phyloP scores from a whole-genome alignment of 495 filamentous ascomycete species.

The Penicillium daleae region DNA sequence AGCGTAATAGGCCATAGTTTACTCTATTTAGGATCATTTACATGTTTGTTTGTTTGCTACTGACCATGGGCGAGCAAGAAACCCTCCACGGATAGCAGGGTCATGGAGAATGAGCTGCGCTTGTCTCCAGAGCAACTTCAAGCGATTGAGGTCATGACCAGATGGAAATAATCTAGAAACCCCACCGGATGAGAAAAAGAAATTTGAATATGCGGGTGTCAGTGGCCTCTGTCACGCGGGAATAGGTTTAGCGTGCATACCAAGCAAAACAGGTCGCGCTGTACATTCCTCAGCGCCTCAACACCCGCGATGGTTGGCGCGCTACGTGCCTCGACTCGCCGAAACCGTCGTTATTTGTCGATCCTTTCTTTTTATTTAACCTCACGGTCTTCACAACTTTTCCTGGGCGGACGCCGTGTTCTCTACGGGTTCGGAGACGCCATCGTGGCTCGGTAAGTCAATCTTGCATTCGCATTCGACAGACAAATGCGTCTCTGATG shows the following conservation, averaged over 20 bases:
- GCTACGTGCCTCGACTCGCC: neutral
- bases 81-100: neutral
- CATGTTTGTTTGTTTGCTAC: neutral
- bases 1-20: neutral
- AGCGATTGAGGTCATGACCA: neutral
- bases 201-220: neutral
- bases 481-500: neutral
- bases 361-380: constrained; percentile 13
- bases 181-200: neutral
- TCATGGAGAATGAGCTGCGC: neutral
- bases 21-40: neutral
- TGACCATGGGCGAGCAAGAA: neutral
- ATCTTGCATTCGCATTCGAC: constrained; percentile 13
- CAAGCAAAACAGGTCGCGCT: constrained; percentile 10
- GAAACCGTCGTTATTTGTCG: constrained; percentile 10
- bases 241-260: constrained; percentile 12
- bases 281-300: constrained; percentile 14
- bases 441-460: constrained; percentile 13
- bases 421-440: constrained; percentile 2
- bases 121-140: neutral
- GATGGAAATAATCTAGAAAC: constrained; percentile 8
- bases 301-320: constrained; percentile 3
- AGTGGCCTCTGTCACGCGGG: neutral
- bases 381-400: neutral
- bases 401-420: neutral